These are phyloP conservation scores for Rubia peregrina DNA, from an alignment of 305 asterid species.

Conservation along the genomic window DNA sequence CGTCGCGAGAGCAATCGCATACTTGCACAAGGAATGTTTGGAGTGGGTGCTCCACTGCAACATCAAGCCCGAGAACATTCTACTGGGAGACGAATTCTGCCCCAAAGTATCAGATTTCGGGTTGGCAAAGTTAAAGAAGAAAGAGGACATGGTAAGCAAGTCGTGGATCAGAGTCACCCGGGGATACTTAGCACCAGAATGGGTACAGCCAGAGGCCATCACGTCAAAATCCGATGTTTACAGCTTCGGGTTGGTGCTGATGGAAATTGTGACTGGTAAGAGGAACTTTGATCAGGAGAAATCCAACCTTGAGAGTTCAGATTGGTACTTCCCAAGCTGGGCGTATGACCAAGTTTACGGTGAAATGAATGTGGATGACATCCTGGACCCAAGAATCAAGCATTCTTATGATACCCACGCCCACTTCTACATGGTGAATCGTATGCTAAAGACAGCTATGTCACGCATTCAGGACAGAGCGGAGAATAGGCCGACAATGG, in stretches of 20 bases:
- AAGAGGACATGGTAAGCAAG: slow-evolving; percentile 57
- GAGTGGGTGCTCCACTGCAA: slow-evolving; percentile 94
- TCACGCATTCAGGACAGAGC: slow-evolving; percentile 84
- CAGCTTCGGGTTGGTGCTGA: slow-evolving; percentile 67
- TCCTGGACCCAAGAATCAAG: slow-evolving; percentile 59
- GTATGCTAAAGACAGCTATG: slow-evolving; percentile 85
- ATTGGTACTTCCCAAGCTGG: slow-evolving; percentile 76
- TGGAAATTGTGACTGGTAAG: slow-evolving; percentile 67
- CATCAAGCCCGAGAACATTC: slow-evolving; percentile 85
- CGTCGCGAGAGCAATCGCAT: slow-evolving; percentile 82
- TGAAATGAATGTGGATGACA: slow-evolving; percentile 62
- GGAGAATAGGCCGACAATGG: slow-evolving; percentile 87
- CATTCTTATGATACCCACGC: slow-evolving; percentile 43
- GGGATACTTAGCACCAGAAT: slow-evolving; percentile 81
- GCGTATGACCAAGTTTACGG: slow-evolving; percentile 65
- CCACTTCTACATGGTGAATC: slow-evolving; percentile 57
- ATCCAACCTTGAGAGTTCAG: slow-evolving; percentile 50
- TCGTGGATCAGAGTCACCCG: slow-evolving; percentile 66
- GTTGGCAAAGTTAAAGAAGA: slow-evolving; percentile 70
- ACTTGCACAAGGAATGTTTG: slow-evolving; percentile 87
- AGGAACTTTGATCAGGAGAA: slow-evolving; percentile 47
- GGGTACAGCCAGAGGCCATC: slow-evolving; percentile 23
- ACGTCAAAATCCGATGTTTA: slow-evolving; percentile 59
- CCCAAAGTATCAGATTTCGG: slow-evolving; percentile 93
- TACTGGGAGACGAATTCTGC: slow-evolving; percentile 77